Evolutionary conservation across 2,329 filamentous ascomycete species (phyloP).

Genomic region (Calycina herbarum): DNA sequence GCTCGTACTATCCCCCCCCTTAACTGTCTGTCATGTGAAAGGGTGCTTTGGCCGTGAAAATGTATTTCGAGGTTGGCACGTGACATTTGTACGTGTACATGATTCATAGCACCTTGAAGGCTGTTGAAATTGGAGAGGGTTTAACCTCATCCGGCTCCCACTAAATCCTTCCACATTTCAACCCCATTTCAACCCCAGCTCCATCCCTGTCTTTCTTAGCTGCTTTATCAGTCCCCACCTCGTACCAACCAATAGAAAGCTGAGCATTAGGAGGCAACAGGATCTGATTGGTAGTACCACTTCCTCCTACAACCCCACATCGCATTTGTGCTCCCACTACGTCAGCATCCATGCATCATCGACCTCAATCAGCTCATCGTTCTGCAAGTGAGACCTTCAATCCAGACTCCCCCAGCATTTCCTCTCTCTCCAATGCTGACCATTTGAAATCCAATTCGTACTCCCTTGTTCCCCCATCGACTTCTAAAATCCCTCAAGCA

Average conservation of each 20-base stretch:
- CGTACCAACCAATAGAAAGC: neutral
- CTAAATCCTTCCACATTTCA: neutral
- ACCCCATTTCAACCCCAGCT: neutral
- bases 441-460: neutral
- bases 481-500: neutral
- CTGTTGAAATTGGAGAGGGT: no score
- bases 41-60: no score
- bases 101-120: no score
- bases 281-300: neutral
- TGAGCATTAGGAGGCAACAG: neutral
- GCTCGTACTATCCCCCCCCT: no score
- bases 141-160: neutral
- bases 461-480: neutral
- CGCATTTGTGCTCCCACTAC: neutral
- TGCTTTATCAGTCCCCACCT: neutral
- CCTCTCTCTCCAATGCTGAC: neutral
- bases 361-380: neutral
- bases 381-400: neutral
- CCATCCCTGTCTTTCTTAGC: neutral
- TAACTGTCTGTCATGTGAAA: no score
- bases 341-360: constrained; percentile 7
- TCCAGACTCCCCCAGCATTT: neutral
- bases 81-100: no score
- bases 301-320: neutral
- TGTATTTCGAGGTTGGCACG: no score